Conservation (phyloP, 352 stramenopile species). For the Phytopythium vexans region DNA sequence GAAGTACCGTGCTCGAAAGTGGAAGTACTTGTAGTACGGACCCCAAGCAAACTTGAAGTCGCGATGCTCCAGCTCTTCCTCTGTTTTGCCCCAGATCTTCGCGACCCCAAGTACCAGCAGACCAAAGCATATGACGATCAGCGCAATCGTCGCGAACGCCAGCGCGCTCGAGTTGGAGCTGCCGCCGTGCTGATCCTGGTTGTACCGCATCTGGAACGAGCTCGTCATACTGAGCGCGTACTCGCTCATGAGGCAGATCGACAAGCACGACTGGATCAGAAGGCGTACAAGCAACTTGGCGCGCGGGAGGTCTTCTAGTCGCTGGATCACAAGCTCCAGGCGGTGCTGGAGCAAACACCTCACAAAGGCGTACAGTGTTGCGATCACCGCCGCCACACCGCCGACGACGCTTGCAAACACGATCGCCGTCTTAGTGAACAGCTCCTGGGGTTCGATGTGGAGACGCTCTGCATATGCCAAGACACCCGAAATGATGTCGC, state of each 20-base stretch:
- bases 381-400: constrained; percentile 49
- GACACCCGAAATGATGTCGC: constrained; percentile 73
- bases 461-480: constrained; percentile 63
- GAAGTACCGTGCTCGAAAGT: constrained; percentile 60
- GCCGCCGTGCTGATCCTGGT: constrained; percentile 33
- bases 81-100: constrained; percentile 64
- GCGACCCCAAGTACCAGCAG: constrained; percentile 62
- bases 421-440: constrained; percentile 73
- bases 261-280: constrained; percentile 64
- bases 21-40: constrained; percentile 82
- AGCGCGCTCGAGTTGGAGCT: constrained; percentile 41
- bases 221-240: constrained; percentile 80
- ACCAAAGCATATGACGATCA: constrained; percentile 65
- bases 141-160: constrained; percentile 49
- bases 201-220: constrained; percentile 78
- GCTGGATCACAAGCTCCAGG: constrained; percentile 54
- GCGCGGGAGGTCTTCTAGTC: constrained; percentile 61
- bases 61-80: constrained; percentile 46
- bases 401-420: constrained; percentile 60
- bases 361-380: constrained; percentile 52
- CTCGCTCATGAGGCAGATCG: constrained; percentile 75
- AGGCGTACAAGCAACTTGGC: constrained; percentile 68
- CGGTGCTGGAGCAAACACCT: constrained; percentile 37
- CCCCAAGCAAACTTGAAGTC: constrained; percentile 82
- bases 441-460: constrained; percentile 58